Base-by-base conservation (phyloP, 495 filamentous ascomycete genomes). In the Pseudotulostoma volvatum region DNA sequence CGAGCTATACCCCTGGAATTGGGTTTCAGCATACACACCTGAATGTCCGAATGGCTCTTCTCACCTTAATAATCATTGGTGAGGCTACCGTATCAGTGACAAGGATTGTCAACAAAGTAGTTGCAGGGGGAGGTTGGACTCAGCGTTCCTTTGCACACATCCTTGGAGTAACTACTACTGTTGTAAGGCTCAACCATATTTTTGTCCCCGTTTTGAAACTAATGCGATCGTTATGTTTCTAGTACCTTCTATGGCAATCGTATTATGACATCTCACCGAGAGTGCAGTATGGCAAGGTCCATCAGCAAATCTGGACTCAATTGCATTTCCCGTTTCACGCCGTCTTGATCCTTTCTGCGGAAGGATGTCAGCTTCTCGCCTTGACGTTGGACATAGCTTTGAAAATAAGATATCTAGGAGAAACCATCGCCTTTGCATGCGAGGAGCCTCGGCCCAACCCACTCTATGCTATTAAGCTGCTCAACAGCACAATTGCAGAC, bases 311-410 rank as follows among this genome's bases (percentile, higher is more conserved):
- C 15, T 82, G 79, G 80, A 63, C 71, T 3, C 62, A 75, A 42
- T 52, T 77, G 1, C 80, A 84, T 56, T 77, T 79, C 49, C 77
- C 77, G 7, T 75, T 82, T 45, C 77, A 84, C 50, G 57, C 81
- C 7, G 59, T 68, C 1, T 61, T 81, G 19, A 71, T 79, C 23
- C 67, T 80, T 9, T 61, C 74, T 15, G 58, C 79, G n/a, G 71
- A 77, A 49, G 76, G 74, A 9, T 59, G 56, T 0, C 57, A 63
- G 39, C 61, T 63, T 33, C 51, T 65, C 23, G 58, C 61, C 0
- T 31, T 65, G 28, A 60, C 54, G 3, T 38, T 65, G 18, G 58
- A 65, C 31, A 56, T 63, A 11, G 56, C 59, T 0, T 35, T 65
- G 40, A 65, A 65, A 31, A 39, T 60, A 32, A 51, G 41, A 33